phyloP scores from a whole-genome alignment of 75 land plant genomes.

The Pinus albicaulis region DNA sequence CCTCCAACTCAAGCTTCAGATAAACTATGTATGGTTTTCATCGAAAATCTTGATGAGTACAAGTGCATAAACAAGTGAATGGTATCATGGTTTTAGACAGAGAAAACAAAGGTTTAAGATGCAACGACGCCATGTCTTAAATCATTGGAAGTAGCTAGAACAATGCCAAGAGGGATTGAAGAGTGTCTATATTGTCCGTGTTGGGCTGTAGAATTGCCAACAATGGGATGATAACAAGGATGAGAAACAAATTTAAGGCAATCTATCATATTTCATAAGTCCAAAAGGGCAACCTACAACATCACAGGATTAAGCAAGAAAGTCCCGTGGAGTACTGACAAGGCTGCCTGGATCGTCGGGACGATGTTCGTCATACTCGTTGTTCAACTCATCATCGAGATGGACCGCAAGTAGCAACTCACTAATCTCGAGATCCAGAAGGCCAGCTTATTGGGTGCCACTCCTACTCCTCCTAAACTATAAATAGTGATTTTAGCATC shows the following conservation, averaged over 20 bases:
- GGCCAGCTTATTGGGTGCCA: slow-evolving; percentile 64
- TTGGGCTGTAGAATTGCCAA: too few relatives aligned
- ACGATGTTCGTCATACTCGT: slow-evolving; percentile 75
- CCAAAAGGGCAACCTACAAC: slow-evolving; percentile 49
- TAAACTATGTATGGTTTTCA: slow-evolving; percentile 8
- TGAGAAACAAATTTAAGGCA: not conserved
- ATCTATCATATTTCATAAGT: not conserved
- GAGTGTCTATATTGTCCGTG: not conserved
- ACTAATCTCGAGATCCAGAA: slow-evolving; percentile 80
- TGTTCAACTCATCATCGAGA: slow-evolving; percentile 60
- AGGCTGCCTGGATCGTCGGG: slow-evolving; percentile 87
- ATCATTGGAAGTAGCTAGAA: slow-evolving; percentile 37
- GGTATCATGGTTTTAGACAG: not conserved
- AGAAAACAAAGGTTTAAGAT: slow-evolving; percentile 7
- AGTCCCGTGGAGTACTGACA: slow-evolving; percentile 43
- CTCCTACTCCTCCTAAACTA: too few relatives aligned
- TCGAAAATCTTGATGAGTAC: too few relatives aligned
- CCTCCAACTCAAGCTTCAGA: not conserved
- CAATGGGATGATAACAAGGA: too few relatives aligned
- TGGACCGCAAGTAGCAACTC: slow-evolving; percentile 74
- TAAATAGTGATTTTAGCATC: too few relatives aligned
- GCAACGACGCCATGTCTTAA: slow-evolving; percentile 44
- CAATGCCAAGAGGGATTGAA: not conserved
- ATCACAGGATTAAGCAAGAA: slow-evolving; percentile 48
- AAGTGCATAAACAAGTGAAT: not conserved